Conservation (phyloP, 371 early-diverging fungal genomes). For the Dichotomocladium elegans region DNA sequence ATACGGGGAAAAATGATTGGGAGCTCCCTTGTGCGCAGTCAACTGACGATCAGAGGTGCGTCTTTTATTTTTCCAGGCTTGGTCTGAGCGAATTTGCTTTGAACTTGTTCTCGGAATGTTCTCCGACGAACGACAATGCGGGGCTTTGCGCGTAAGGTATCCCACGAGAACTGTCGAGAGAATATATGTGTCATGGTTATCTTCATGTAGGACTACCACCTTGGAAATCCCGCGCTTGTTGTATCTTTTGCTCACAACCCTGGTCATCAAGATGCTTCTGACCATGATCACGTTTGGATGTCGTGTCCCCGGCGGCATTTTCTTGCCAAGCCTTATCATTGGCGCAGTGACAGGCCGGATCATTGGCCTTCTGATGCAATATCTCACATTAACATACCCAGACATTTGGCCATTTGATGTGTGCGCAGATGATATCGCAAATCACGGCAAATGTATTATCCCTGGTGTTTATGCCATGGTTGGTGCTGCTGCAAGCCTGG, state of each 20-base stretch:
- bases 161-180: too few species aligned
- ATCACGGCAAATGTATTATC: constrained; percentile 67
- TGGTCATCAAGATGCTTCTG: constrained; percentile 61
- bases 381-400: constrained; percentile 51
- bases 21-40: too few species aligned
- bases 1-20: too few species aligned
- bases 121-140: constrained; percentile 44
- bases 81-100: constrained; percentile 75
- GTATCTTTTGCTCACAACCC: constrained; percentile 54
- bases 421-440: constrained; percentile 46
- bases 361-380: constrained; percentile 81
- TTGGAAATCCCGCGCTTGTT: constrained; percentile 38
- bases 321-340: constrained; percentile 89
- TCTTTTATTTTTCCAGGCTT: too few species aligned
- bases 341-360: constrained; percentile 90
- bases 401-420: constrained; percentile 56
- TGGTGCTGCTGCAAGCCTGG: constrained; percentile 89
- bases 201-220: constrained; percentile 11
- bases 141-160: constrained; percentile 65
- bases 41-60: too few species aligned
- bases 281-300: constrained; percentile 79
- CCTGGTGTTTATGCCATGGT: constrained; percentile 96
- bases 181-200: too few species aligned
- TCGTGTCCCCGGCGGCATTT: constrained; percentile 87
- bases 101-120: constrained; percentile 83